Base-by-base conservation (phyloP, 495 filamentous ascomycete species). In the Penicillium coprophilum region DNA sequence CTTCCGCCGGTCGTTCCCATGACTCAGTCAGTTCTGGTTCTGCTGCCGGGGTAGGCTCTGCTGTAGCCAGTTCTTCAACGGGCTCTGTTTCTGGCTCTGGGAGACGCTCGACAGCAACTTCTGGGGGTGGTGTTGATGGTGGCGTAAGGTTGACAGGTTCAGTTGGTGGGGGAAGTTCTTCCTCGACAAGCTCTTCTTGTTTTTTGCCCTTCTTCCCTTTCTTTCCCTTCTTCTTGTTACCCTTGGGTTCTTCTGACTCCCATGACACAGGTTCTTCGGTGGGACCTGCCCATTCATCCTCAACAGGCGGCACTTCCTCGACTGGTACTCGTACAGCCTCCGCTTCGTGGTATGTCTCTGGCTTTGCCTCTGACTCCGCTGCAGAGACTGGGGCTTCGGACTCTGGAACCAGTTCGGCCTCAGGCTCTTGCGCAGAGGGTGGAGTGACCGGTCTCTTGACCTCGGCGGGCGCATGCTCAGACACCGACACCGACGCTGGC, bases 121-220 rank as follows among this genome's bases (percentile, higher is more conserved):
- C 30, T 6, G 59, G 65, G 19, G 70, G 72, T 40, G 76, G 76
- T 21, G 76, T 78, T 20, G 64, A 69, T 30, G 76, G 76, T 1
- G 76, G 76, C 3, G 76, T 78, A 50, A 75, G 46, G 45, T 64
- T 72, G 21, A 67, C 55, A 7, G 61, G 41, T 24, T 72, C 63
- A 20, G 68, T 65, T 17, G 54, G 17, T 46, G 34, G 10, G 31
- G 40, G 32, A 47, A 6, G 13, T 55, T 54, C 27, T 27, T 56
- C 41, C 50, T 50, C 31, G 45, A 49, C n/a, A 6, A 32, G 11
- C n/a, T 21, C 41, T 38, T 60, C 57, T 50, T 64, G 57, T 55
- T 70, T 73, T 34, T 63, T 68, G 9, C 50, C 57, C 34, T 68
- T 69, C 58, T 67, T 74, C 44, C 40, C 49, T 46, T 63, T 67